These are phyloP conservation scores for Diaporthe citri DNA, from an alignment of 2,329 filamentous ascomycete species.

Conservation along the genomic window DNA sequence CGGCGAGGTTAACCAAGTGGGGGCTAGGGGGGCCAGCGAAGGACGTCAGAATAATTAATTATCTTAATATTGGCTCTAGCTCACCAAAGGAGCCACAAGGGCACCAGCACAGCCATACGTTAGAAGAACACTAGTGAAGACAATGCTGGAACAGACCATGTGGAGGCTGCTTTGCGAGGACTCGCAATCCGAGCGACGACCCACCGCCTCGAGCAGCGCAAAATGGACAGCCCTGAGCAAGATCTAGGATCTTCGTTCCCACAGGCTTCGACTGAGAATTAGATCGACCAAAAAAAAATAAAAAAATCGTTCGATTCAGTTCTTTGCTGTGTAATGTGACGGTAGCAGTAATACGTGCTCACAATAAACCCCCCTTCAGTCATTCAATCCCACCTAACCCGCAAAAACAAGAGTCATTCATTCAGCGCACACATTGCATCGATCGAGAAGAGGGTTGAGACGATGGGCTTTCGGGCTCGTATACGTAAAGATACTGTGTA, in stretches of 20 bases:
- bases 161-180: constrained; percentile 5
- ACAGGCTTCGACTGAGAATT: background rate
- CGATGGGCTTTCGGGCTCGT: constrained; percentile 4
- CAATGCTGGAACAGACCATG: background rate
- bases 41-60: constrained; percentile 21
- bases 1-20: background rate
- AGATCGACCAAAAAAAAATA: background rate
- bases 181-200: background rate
- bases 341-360: background rate
- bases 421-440: background rate
- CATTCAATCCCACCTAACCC: background rate
- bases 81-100: background rate
- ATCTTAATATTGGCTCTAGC: constrained; percentile 15
- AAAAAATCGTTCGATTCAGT: background rate
- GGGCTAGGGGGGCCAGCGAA: background rate
- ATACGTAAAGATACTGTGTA: background rate
- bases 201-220: background rate
- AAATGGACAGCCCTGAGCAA: background rate
- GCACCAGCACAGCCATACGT: background rate
- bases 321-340: background rate
- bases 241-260: background rate
- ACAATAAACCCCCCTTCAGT: background rate
- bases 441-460: background rate
- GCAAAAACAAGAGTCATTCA: background rate
- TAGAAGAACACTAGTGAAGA: background rate